These are phyloP conservation scores for Colletotrichum sublineola DNA, from an alignment of 2,329 filamentous ascomycete genomes.

Conservation along the genomic window DNA sequence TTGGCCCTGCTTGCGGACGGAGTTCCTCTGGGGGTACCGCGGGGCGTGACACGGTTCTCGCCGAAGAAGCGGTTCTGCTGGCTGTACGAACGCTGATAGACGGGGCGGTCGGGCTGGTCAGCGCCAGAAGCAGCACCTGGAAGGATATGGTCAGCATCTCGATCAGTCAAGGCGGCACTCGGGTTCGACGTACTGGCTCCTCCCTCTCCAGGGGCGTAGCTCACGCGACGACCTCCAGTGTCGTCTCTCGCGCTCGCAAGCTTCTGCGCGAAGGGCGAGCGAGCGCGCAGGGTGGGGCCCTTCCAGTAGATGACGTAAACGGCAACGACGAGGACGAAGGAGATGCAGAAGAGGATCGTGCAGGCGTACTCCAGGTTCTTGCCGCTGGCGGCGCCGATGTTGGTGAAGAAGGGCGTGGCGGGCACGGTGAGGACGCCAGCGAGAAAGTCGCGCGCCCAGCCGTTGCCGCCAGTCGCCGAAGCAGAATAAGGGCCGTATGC, in stretches of 20 bases:
- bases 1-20: slow-evolving; percentile 52
- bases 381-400: slow-evolving; percentile 63
- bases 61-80: slow-evolving; percentile 58
- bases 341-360: slow-evolving; percentile 74
- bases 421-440: slow-evolving; percentile 79
- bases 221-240: slow-evolving; percentile 8
- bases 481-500: slow-evolving; percentile 81
- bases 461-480: slow-evolving; percentile 82
- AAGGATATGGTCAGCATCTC: slow-evolving; percentile 33
- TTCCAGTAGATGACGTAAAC: slow-evolving; percentile 78
- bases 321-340: slow-evolving; percentile 70
- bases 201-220: slow-evolving; percentile 8
- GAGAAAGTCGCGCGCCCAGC: slow-evolving; percentile 79
- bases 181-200: slow-evolving; percentile 2
- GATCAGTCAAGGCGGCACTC: too few relatives aligned
- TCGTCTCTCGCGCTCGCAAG: slow-evolving; percentile 60
- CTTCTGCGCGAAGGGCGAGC: slow-evolving; percentile 75
- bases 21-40: slow-evolving; percentile 54
- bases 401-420: slow-evolving; percentile 73
- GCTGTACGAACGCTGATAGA: slow-evolving; percentile 48
- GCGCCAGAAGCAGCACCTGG: slow-evolving; percentile 44
- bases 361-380: slow-evolving; percentile 70
- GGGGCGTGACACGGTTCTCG: slow-evolving; percentile 56
- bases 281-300: slow-evolving; percentile 69
- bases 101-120: slow-evolving; percentile 22